Percentiles rank a stretch among this genome's conserved stretches.
These are phyloP conservation scores for Nepenthes mirabilis DNA, from an alignment of 148 eudicot genomes.

Conservation along the genomic window DNA sequence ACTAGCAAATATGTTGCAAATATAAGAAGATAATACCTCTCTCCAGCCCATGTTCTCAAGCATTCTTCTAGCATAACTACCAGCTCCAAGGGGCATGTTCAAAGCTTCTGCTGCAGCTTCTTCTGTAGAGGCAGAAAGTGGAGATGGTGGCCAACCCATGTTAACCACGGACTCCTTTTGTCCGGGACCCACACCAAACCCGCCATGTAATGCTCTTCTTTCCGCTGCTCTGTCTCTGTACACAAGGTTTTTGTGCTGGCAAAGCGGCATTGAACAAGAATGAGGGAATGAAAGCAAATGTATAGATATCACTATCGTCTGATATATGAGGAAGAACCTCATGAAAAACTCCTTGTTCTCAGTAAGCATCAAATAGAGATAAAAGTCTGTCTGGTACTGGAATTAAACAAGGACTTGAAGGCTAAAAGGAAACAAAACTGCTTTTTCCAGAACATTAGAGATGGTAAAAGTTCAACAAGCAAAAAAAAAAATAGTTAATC, in stretches of 20 bases:
- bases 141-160: conserved; percentile 22
- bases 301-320: not conserved
- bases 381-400: no score
- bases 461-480: no score
- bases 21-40: conserved; percentile 35
- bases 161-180: conserved; percentile 39
- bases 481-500: no score
- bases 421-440: no score
- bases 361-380: no score
- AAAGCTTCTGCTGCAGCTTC: conserved; percentile 80
- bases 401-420: no score
- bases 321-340: no score
- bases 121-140: conserved; percentile 24
- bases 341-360: no score
- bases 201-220: conserved; percentile 86
- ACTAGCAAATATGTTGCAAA: not conserved
- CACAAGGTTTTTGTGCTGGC: conserved; percentile 21
- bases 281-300: not conserved
- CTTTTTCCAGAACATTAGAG: no score
- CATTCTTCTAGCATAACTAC: conserved; percentile 75
- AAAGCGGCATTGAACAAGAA: not conserved
- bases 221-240: conserved; percentile 97
- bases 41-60: conserved; percentile 97
- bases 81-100: conserved; percentile 75
- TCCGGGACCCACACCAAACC: conserved; percentile 76